These are phyloP conservation scores for Stevia rebaudiana DNA, from an alignment of 140 eudicot genomes.

Conservation along the genomic window DNA sequence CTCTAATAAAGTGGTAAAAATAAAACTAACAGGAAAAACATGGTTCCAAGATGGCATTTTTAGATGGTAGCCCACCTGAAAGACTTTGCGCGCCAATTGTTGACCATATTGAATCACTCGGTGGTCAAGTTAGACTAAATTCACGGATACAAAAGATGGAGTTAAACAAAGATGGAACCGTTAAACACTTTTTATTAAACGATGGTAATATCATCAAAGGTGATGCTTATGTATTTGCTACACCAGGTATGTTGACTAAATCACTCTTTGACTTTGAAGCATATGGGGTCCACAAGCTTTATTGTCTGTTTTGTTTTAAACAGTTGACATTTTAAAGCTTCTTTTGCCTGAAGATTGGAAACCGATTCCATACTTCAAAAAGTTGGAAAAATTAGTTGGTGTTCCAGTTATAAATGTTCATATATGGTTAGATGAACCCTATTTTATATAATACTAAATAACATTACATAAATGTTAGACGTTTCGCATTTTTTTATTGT, in stretches of 20 bases:
- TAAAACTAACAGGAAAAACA: constrained; percentile 72
- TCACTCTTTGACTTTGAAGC: neutral
- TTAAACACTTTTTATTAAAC: constrained; percentile 53
- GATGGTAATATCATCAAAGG: constrained; percentile 60
- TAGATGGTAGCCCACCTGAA: constrained; percentile 98
- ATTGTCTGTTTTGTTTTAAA: constrained; percentile 19
- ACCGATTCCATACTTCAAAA: constrained; percentile 71
- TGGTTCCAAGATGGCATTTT: constrained; percentile 97
- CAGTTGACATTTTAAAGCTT: constrained; percentile 95
- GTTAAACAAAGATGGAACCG: constrained; percentile 70
- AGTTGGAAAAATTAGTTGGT: constrained; percentile 91
- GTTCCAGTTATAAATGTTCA: constrained; percentile 99
- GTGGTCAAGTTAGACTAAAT: constrained; percentile 85
- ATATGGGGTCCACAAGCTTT: constrained; percentile 6
- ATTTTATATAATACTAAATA: constrained; percentile 5
- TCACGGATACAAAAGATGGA: constrained; percentile 77
- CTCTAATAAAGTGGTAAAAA: constrained; percentile 6
- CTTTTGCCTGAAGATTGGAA: constrained; percentile 92
- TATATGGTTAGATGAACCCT: constrained; percentile 64
- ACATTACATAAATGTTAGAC: neutral
- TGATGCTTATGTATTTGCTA: constrained; percentile 90
- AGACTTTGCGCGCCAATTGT: constrained; percentile 92
- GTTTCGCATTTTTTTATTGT: neutral
- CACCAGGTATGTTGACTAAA: constrained; percentile 60
- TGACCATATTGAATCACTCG: constrained; percentile 69